These are phyloP conservation scores for Zalaria obscura DNA, from an alignment of 2,329 filamentous ascomycete genomes.

Conservation along the genomic window DNA sequence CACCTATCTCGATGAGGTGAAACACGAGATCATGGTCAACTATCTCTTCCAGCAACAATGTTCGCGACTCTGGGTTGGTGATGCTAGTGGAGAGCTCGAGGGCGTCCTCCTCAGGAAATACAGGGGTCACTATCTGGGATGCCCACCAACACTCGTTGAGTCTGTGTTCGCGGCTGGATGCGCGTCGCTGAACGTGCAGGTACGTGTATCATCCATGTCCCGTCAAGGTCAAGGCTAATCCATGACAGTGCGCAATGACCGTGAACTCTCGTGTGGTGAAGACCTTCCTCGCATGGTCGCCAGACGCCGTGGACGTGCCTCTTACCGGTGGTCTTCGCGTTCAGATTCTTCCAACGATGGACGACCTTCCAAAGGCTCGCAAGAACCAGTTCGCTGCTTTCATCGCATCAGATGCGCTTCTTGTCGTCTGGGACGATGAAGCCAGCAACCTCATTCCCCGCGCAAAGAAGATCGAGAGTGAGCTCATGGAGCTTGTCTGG, in stretches of 20 bases:
- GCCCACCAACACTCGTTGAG: constrained; percentile 48
- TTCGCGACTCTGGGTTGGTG: constrained; percentile 57
- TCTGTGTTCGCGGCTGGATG: constrained; percentile 53
- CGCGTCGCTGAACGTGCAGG: constrained; percentile 56
- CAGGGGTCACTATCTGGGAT: constrained; percentile 57
- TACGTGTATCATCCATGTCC: constrained; percentile 21
- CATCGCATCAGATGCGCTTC: constrained; percentile 52
- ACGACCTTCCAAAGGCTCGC: constrained; percentile 54
- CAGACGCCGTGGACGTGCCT: constrained; percentile 60
- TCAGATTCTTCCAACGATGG: constrained; percentile 58
- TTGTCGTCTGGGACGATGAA: constrained; percentile 76
- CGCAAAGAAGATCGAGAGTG: constrained; percentile 58
- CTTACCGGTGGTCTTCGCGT: constrained; percentile 63
- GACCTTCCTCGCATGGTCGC: constrained; percentile 60
- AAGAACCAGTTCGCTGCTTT: constrained; percentile 76
- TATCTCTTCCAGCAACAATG: constrained; percentile 72
- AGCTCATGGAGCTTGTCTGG: constrained; percentile 69
- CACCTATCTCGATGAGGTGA: constrained; percentile 51
- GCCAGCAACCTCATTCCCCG: constrained; percentile 54
- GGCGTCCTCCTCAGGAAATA: constrained; percentile 59
- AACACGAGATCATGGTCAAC: constrained; percentile 73
- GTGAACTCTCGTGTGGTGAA: constrained; percentile 69
- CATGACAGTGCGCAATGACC: constrained; percentile 56
- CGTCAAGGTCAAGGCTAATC: constrained; percentile 8
- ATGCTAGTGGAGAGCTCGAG: constrained; percentile 53